Base-by-base conservation (phyloP, 192 early-diverging fungal species). In the Umbelopsis isabellina region DNA sequence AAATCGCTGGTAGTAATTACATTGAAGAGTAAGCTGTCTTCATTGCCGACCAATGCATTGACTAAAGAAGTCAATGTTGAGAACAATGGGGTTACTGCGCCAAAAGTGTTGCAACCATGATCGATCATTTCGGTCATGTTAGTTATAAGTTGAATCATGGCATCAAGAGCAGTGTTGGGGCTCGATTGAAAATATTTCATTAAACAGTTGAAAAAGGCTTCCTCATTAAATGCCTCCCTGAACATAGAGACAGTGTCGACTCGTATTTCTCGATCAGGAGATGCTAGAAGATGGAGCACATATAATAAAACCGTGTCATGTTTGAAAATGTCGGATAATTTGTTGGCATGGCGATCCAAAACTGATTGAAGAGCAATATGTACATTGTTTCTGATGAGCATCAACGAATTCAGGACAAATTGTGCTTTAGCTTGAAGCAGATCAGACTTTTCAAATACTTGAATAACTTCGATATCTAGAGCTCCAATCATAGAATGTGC, bases 261-360 rank as follows among this genome's bases (percentile, higher is more conserved):
- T 21, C 67, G 67, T 50, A 69, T 49, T 23, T 69, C 67, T 49
- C 46, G n/a, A 44, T 69, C 67, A 33, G 67, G 67, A 11, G 67
- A 41, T 10, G 35, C 20, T 27, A 41, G 30, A 8, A 69, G 3
- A n/a, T 69, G 48, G 10, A 49, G 51, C 15, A 46, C 37, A 23
- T n/a, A 18, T 15, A 33, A 44, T 3, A 25, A 10, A 27, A 69
- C 27, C 0, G 21, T 41, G 2, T 69, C 48, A 7, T 41, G 2
- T 12, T 44, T 27, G 4, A 69, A 49, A 1, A 65, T 20, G 18
- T n/a, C 50, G 30, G 22, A 51, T 4, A 70, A 16, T 47, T 20
- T 20, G 49, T 49, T 41, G 66, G 66, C 6, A 55, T 73, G 12
- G 11, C 6, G 46, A 68, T 49, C 15, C 53, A 51, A 21, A 35